Conservation (phyloP, 108 stramenopile genomes). For the Mediolabrus comicus region DNA sequence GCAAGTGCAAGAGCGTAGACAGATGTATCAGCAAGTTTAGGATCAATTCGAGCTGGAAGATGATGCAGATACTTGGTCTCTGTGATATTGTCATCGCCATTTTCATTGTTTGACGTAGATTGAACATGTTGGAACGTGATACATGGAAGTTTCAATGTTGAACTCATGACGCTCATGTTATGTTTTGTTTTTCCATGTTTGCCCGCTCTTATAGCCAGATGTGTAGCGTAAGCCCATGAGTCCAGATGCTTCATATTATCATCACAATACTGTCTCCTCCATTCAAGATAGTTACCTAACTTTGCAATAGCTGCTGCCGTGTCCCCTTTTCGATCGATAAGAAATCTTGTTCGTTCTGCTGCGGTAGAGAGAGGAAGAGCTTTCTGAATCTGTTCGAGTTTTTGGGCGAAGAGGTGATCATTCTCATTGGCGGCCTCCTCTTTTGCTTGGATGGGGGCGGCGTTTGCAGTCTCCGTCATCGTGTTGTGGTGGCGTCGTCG, state of each 20-base stretch:
- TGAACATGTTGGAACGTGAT: conserved; percentile 23
- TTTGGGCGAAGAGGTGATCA: no score
- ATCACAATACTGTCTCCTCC: conserved; percentile 33
- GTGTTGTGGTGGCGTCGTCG: no score
- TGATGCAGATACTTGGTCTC: conserved; percentile 42
- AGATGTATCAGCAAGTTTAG: conserved; percentile 43
- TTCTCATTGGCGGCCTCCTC: no score
- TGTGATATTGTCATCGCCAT: neutral
- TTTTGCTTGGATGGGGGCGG: no score
- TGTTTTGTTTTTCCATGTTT: neutral
- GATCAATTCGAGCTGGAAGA: conserved; percentile 63
- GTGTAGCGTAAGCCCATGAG: conserved; percentile 30
- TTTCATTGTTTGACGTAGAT: neutral
- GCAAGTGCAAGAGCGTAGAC: conserved; percentile 60
- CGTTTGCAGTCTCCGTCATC: no score
- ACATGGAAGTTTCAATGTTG: conserved; percentile 20
- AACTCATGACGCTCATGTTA: no score
- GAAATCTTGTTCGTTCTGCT: no score
- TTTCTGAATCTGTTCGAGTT: no score
- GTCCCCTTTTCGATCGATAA: no score
- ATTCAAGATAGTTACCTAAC: conserved; percentile 34
- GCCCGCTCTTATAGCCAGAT: conserved; percentile 13
- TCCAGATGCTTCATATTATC: conserved; percentile 1
- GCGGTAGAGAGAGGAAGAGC: no score
- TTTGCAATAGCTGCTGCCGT: conserved; percentile 31